These are phyloP conservation scores for Suhomyces xylopsoci DNA, from an alignment of 805 yeast genomes.

Conservation along the genomic window DNA sequence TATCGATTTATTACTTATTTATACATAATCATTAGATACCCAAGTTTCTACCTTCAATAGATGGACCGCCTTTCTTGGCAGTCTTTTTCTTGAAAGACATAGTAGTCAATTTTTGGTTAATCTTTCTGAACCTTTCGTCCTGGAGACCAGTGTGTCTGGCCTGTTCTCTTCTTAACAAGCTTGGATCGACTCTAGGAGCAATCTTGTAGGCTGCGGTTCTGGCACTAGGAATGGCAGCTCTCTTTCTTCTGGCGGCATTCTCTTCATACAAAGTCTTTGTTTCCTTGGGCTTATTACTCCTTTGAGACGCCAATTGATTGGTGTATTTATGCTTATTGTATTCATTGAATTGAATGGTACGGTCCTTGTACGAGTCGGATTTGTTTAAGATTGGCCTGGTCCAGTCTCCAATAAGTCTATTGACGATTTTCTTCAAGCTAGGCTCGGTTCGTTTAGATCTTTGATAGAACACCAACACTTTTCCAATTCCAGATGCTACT, in stretches of 20 bases:
- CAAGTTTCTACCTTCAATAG: slow-evolving; percentile 70
- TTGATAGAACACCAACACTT: slow-evolving; percentile 89
- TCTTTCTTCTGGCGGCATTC: slow-evolving; percentile 83
- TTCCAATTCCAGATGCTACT: slow-evolving; percentile 92
- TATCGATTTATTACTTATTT: slow-evolving; percentile 1
- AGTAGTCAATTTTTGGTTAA: slow-evolving; percentile 56
- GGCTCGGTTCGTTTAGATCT: slow-evolving; percentile 87
- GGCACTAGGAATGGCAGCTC: slow-evolving; percentile 95
- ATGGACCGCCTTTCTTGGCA: slow-evolving; percentile 66
- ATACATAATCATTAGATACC: slow-evolving; percentile 26
- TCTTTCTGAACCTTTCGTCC: slow-evolving; percentile 79
- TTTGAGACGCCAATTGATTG: slow-evolving; percentile 37
- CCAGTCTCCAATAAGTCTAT: slow-evolving; percentile 93
- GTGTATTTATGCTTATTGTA: slow-evolving; percentile 60
- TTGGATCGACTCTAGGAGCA: slow-evolving; percentile 76
- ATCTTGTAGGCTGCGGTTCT: slow-evolving; percentile 83
- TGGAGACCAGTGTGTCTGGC: slow-evolving; percentile 46
- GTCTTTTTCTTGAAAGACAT: slow-evolving; percentile 45
- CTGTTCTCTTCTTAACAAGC: slow-evolving; percentile 42
- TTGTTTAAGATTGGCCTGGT: slow-evolving; percentile 96
- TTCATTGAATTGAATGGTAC: slow-evolving; percentile 63
- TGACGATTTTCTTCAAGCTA: slow-evolving; percentile 81
- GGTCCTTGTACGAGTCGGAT: slow-evolving; percentile 89
- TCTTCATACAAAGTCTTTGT: slow-evolving; percentile 74
- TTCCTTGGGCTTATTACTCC: slow-evolving; percentile 30